A percentile compares a stretch with the other conserved stretches of the same genome.
These are phyloP conservation scores for Oryza coarctata DNA, from an alignment of 176 grass and related monocot genomes.

Conservation along the genomic window DNA sequence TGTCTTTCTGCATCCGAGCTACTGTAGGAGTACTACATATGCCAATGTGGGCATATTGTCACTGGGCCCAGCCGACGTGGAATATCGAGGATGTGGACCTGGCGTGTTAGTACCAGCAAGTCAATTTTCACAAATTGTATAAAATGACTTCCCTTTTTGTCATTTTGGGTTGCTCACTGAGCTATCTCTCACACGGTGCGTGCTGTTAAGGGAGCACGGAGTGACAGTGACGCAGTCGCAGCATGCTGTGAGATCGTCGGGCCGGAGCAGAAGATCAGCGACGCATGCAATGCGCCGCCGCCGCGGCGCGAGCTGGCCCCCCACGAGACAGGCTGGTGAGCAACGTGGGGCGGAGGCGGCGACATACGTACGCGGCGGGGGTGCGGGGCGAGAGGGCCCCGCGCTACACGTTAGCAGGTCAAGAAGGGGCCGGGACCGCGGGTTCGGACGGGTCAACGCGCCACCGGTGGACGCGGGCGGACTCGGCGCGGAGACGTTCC, in stretches of 20 bases:
- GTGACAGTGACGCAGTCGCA: not conserved
- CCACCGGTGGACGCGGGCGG: not conserved
- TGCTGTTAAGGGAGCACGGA: conserved; percentile 19
- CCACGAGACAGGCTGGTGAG: not conserved
- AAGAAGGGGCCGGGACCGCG: not conserved
- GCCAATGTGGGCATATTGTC: not conserved
- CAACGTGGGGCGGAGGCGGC: not conserved
- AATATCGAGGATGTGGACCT: not conserved
- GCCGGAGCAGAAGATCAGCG: conserved; percentile 7
- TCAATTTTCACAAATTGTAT: not conserved
- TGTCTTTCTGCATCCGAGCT: not conserved
- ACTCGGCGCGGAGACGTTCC: not conserved
- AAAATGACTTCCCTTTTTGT: not conserved
- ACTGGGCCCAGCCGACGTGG: not conserved
- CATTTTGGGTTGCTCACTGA: not conserved
- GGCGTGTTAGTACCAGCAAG: not conserved
- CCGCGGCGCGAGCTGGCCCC: too few species aligned
- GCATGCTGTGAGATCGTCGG: not conserved
- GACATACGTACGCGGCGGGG: not conserved
- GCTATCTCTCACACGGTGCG: not conserved
- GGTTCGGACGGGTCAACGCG: not conserved
- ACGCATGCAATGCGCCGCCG: not conserved
- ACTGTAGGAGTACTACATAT: not conserved
- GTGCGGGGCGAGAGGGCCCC: too few species aligned
- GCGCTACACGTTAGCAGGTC: not conserved